phyloP scores from a whole-genome alignment of 306 rosid species.

The Begonia loranthoides region DNA sequence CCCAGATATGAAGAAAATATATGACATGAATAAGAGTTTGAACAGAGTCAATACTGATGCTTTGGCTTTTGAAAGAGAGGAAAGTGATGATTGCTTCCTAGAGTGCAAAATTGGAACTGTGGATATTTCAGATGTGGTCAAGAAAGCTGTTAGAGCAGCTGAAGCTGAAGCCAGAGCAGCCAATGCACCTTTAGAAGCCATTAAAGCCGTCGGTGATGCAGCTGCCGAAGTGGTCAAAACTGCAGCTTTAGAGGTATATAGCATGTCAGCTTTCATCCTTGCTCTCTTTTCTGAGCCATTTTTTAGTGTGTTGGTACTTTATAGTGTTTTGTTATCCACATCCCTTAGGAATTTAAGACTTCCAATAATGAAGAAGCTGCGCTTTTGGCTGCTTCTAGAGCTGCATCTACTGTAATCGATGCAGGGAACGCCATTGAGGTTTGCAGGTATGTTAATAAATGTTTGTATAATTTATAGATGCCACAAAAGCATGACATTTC shows the following conservation, averaged over 20 bases:
- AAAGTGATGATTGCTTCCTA: conserved; percentile 69
- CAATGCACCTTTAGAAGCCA: conserved; percentile 86
- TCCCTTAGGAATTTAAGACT: conserved; percentile 52
- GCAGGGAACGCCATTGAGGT: conserved; percentile 79
- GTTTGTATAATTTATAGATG: too few species aligned
- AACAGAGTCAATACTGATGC: conserved; percentile 28
- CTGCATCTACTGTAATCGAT: conserved; percentile 83
- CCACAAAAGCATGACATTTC: too few species aligned
- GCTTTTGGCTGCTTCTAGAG: conserved; percentile 80
- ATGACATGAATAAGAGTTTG: conserved; percentile 42
- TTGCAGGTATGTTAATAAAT: conserved; percentile 39
- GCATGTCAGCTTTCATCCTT: not conserved
- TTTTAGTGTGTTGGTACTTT: not conserved
- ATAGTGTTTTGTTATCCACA: conserved; percentile 9
- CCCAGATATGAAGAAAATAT: conserved; percentile 39
- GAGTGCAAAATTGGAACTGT: conserved; percentile 68
- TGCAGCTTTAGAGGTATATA: conserved; percentile 79
- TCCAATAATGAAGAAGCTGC: conserved; percentile 70
- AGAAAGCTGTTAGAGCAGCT: conserved; percentile 77
- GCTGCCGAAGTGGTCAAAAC: conserved; percentile 93
- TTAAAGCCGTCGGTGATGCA: conserved; percentile 90
- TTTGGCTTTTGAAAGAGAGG: conserved; percentile 52
- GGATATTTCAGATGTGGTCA: conserved; percentile 71
- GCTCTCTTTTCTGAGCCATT: not conserved
- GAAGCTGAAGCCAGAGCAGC: conserved; percentile 94